phyloP scores from a whole-genome alignment of 2,329 filamentous ascomycete genomes.

The Nigrograna mackinnonii region DNA sequence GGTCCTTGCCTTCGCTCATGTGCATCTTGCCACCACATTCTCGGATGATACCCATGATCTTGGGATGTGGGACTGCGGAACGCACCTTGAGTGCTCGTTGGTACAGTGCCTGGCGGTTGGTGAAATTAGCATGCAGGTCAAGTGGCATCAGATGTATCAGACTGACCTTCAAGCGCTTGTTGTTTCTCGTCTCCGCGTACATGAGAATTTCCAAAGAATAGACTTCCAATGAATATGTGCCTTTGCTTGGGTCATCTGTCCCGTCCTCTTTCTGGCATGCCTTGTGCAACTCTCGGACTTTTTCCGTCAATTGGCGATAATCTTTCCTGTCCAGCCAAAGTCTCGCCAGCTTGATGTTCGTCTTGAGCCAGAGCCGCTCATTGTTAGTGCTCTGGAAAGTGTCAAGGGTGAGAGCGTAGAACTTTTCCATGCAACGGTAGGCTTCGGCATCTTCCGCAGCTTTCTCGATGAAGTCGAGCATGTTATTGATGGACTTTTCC shows the following conservation, averaged over 20 bases:
- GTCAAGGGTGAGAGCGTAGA: constrained; percentile 90
- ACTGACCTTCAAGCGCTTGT: constrained; percentile 84
- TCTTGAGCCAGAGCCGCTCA: constrained; percentile 95
- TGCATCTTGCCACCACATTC: constrained; percentile 99
- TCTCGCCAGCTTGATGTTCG: constrained; percentile 93
- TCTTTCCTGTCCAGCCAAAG: constrained; percentile 91
- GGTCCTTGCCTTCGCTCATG: constrained; percentile 76
- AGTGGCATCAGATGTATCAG: constrained; percentile 15
- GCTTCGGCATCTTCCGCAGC: constrained; percentile 72
- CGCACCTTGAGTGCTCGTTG: constrained; percentile 88
- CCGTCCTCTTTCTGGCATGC: constrained; percentile 88
- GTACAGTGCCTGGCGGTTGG: constrained; percentile 67
- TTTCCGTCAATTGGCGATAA: constrained; percentile 77
- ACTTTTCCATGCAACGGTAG: constrained; percentile 85
- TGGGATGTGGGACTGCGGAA: constrained; percentile 96
- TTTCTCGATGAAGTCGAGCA: constrained; percentile 97
- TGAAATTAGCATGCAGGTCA: constrained; percentile 26
- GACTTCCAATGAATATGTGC: constrained; percentile 92
- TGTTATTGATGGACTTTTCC: constrained; percentile 99
- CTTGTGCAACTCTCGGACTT: constrained; percentile 84
- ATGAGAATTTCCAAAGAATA: constrained; percentile 98
- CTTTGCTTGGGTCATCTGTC: constrained; percentile 88
- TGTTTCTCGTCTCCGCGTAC: constrained; percentile 95
- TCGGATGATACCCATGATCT: constrained; percentile 98
- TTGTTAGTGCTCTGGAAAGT: constrained; percentile 98